Evolutionary conservation across 2,329 filamentous ascomycete species (phyloP), one percentile per base, ranked within the genome.

Genomic region (Xylaria sp.): DNA sequence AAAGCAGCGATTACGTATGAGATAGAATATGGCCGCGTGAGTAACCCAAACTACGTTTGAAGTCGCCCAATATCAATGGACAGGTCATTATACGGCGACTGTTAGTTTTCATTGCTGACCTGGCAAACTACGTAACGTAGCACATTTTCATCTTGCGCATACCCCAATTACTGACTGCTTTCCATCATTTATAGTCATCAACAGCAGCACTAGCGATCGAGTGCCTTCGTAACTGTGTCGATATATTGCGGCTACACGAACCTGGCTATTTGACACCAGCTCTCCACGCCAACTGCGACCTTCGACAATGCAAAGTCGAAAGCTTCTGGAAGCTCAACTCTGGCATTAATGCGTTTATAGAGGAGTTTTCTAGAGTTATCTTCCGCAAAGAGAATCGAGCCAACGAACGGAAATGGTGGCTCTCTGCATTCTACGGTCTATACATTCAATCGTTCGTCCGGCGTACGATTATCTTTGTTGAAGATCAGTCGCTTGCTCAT

Each of bases 371-470:
- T 28, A 45, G 5, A 20, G 28, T 58, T 3, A 32, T 58, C 15
- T 58, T 58, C 25, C 56, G 56, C 25, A 58, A 58, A 41, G 56
- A 58, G 56, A 58, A 58, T 32, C 36, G 56, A 23, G 39, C 39
- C 9, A 58, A 32, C 28, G 56, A 58, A 58, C 56, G 56, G 15
- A 58, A 58, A 58, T 58, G 56, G 56, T 58, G 56, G 56, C 56
- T 58, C 56, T 58, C 56, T 1, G 56, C 56, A 23, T 58, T 58
- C 25, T 58, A 58, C 9, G 56, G 56, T 8, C 25, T 58, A 41
- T 58, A 58, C 34, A 58, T 58, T 45, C 56, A 58, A 32, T 58
- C 56, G 5, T 58, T 58, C 23, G 56, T 58, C 39, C 56, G 56
- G 18, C 56, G 39, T 45, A 43, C 56, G 25, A 45, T 58, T 58